Evolutionary conservation across 2,329 filamentous ascomycete genomes (phyloP).

Genomic region (Hortaea sp.): DNA sequence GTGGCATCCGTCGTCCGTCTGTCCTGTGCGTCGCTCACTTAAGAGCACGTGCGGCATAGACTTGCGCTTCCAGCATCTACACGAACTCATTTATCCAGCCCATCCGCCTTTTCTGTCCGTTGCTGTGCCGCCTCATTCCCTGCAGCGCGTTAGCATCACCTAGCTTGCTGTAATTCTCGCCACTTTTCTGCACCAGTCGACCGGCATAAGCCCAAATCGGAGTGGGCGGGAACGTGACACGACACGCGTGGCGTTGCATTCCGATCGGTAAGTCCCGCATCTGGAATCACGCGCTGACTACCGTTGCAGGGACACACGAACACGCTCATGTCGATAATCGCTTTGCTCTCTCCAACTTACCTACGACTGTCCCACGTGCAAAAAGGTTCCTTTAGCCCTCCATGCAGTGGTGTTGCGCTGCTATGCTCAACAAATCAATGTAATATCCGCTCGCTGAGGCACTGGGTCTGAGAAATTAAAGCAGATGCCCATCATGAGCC

Average conservation of each 20-base stretch:
- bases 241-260: neutral
- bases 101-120: neutral
- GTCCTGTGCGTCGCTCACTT: neutral
- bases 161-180: neutral
- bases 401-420: too few relatives aligned
- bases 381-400: too few relatives aligned
- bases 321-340: too few relatives aligned
- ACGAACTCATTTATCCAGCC: neutral
- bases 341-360: too few relatives aligned
- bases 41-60: neutral
- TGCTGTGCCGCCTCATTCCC: too few relatives aligned
- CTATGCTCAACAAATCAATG: too few relatives aligned
- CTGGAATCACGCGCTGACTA: neutral
- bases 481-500: too few relatives aligned
- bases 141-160: too few relatives aligned
- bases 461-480: too few relatives aligned
- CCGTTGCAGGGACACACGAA: too few relatives aligned
- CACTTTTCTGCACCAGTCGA: neutral
- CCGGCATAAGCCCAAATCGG: neutral
- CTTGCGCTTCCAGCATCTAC: neutral
- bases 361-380: too few relatives aligned
- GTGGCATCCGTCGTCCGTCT: neutral
- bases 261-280: neutral
- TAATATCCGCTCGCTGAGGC: too few relatives aligned
- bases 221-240: neutral